A percentile compares a stretch with the other conserved stretches of the same genome.
Conservation (phyloP, 306 rosid genomes). For the Cucurbita ficifolia region DNA sequence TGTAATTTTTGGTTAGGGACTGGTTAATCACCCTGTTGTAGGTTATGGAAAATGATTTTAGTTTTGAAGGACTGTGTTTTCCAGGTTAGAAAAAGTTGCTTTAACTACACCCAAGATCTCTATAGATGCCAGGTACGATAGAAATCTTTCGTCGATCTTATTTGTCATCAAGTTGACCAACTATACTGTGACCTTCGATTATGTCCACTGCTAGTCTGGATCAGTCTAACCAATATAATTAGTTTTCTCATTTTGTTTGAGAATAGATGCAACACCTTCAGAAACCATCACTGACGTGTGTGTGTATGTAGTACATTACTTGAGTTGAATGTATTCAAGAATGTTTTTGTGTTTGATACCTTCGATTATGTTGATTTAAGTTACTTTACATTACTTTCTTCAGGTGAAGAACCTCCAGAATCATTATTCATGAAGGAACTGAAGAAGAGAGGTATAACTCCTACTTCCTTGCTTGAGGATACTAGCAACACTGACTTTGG, state of each 20-base stretch:
- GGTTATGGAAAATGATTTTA: neutral
- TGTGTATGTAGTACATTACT: neutral
- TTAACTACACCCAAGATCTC: neutral
- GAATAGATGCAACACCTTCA: neutral
- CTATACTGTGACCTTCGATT: neutral
- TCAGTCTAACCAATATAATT: neutral
- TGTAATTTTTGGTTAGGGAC: neutral
- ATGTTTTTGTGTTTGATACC: neutral
- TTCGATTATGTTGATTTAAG: neutral
- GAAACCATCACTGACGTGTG: neutral
- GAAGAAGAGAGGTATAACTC: conserved; percentile 86
- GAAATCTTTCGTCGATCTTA: neutral
- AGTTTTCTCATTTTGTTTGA: neutral
- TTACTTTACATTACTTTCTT: neutral
- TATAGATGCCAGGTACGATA: neutral
- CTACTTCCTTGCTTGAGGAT: conserved; percentile 87
- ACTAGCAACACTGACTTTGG: conserved; percentile 36
- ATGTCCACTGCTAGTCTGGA: neutral
- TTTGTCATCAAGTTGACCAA: neutral
- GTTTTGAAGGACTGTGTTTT: neutral
- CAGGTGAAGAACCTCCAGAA: conserved; percentile 91
- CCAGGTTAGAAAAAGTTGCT: neutral
- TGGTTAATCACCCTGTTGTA: neutral
- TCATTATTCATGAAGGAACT: conserved; percentile 90
- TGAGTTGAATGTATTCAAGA: neutral